Evolutionary conservation across 805 yeast genomes (phyloP).

Genomic region (Metschnikowia amazonensis): DNA sequence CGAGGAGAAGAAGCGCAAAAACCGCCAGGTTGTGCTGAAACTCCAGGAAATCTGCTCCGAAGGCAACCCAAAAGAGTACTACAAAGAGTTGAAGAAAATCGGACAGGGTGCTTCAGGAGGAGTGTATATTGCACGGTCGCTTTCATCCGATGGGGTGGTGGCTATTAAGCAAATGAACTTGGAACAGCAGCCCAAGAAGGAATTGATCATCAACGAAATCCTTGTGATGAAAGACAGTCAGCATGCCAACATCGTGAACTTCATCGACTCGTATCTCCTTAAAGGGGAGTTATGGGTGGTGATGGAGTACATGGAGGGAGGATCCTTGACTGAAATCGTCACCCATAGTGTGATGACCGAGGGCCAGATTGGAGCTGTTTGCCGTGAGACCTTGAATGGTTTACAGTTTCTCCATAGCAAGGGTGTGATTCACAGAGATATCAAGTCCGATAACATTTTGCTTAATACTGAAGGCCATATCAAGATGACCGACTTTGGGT

Average conservation of each 20-base stretch:
- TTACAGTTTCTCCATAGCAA: constrained; percentile 82
- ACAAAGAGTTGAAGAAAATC: constrained; percentile 69
- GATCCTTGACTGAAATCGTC: constrained; percentile 91
- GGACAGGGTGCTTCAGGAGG: constrained; percentile 99
- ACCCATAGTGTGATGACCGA: constrained; percentile 88
- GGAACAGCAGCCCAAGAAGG: constrained; percentile 93
- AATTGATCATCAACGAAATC: constrained; percentile 59
- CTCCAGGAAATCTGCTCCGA: constrained; percentile 73
- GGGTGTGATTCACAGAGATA: constrained; percentile 94
- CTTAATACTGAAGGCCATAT: constrained; percentile 81
- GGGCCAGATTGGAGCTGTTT: constrained; percentile 92
- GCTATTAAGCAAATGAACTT: constrained; percentile 97
- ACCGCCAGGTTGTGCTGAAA: constrained; percentile 66
- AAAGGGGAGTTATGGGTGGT: constrained; percentile 90
- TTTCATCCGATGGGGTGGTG: constrained; percentile 38
- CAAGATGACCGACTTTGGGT: constrained; percentile 92
- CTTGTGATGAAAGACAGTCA: constrained; percentile 21
- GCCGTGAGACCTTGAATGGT: constrained; percentile 86
- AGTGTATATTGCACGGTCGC: constrained; percentile 81
- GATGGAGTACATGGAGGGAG: constrained; percentile 99
- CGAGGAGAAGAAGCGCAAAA: constrained; percentile 71
- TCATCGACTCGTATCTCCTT: constrained; percentile 35
- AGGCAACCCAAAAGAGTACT: constrained; percentile 76
- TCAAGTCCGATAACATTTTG: constrained; percentile 89
- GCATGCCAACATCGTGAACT: constrained; percentile 21